Evolutionary conservation across 805 yeast species (phyloP).

Genomic region (Pichia phayaonensis): DNA sequence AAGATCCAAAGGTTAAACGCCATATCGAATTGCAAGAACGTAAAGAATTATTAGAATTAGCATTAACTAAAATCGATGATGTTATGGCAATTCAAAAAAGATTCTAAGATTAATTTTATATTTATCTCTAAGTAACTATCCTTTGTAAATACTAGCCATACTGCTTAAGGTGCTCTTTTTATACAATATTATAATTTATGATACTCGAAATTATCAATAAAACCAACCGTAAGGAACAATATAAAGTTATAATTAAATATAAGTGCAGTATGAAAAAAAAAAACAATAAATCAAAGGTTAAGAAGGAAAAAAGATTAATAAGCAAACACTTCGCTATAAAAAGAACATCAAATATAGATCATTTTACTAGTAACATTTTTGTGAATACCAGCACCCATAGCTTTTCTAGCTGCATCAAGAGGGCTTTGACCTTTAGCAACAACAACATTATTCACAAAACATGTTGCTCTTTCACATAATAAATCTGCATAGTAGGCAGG

Average conservation of each 20-base stretch:
- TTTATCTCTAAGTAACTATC: background rate
- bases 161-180: background rate
- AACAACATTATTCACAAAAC: slow-evolving; percentile 13
- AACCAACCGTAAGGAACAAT: no score
- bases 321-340: no score
- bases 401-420: slow-evolving; percentile 14
- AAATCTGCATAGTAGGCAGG: slow-evolving; percentile 28
- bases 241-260: no score
- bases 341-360: slow-evolving; percentile 14
- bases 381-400: slow-evolving; percentile 16
- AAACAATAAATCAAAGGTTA: no score
- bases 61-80: slow-evolving; percentile 75
- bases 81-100: slow-evolving; percentile 60
- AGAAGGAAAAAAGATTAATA: no score
- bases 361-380: slow-evolving; percentile 15
- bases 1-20: slow-evolving; percentile 82
- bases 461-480: slow-evolving; percentile 26
- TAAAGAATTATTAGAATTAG: slow-evolving; percentile 79
- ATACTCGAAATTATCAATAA: no score
- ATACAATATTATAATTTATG: no score
- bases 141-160: no score
- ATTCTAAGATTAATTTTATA: slow-evolving; percentile 1
- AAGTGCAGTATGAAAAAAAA: no score
- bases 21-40: slow-evolving; percentile 93
- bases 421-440: slow-evolving; percentile 8